These are phyloP conservation scores for Chaetomium sp. DNA, from an alignment of 2,329 filamentous ascomycete species.

Conservation along the genomic window DNA sequence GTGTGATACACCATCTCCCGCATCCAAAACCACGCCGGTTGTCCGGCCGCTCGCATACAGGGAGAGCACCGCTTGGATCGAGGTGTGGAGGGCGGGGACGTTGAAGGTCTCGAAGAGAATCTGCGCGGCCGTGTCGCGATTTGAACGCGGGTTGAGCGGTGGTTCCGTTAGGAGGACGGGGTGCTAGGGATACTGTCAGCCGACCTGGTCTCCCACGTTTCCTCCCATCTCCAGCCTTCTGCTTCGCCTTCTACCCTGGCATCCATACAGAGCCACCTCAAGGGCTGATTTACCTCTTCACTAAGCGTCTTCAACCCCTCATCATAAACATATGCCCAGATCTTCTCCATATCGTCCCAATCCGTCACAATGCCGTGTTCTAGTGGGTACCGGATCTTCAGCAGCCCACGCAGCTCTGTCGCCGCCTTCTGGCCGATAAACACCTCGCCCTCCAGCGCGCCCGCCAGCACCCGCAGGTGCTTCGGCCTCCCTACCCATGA, in stretches of 20 bases:
- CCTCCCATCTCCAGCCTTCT: too few species aligned
- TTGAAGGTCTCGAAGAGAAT: slow-evolving; percentile 99
- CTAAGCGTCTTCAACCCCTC: slow-evolving; percentile 94
- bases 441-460: slow-evolving; percentile 89
- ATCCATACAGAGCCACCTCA: too few species aligned
- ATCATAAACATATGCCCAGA: slow-evolving; percentile 97
- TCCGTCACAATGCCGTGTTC: slow-evolving; percentile 98
- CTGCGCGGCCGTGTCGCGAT: slow-evolving; percentile 93
- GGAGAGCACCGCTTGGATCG: slow-evolving; percentile 93
- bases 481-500: slow-evolving; percentile 96
- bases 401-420: slow-evolving; percentile 79
- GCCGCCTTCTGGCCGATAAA: slow-evolving; percentile 90
- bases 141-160: slow-evolving; percentile 88
- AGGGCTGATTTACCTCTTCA: slow-evolving; percentile 64
- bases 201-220: too few species aligned
- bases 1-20: slow-evolving; percentile 93
- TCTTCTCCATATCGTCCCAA: slow-evolving; percentile 99
- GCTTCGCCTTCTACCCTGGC: too few species aligned
- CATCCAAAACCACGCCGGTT: slow-evolving; percentile 91
- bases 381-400: slow-evolving; percentile 93
- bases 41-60: slow-evolving; percentile 94
- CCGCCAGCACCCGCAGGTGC: slow-evolving; percentile 89
- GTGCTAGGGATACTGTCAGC: slow-evolving; percentile 48
- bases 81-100: slow-evolving; percentile 91
- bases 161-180: slow-evolving; percentile 94